phyloP scores from a whole-genome alignment of 108 stramenopile genomes.

The Skeletonema tropicum region DNA sequence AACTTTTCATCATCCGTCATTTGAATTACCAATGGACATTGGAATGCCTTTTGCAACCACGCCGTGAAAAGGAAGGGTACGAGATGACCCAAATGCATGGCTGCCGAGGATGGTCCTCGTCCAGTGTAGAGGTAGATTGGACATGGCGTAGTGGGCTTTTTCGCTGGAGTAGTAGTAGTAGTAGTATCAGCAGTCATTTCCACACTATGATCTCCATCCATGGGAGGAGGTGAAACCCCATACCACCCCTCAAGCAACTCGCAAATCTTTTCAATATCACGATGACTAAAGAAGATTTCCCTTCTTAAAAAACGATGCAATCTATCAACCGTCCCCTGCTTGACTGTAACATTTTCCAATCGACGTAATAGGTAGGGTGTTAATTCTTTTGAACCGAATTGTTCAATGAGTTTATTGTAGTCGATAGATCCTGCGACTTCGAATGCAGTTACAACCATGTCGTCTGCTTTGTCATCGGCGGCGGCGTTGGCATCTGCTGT shows the following conservation, averaged over 20 bases:
- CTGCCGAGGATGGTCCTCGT: conserved; percentile 92
- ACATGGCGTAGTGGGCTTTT: conserved; percentile 50
- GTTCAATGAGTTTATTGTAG: conserved; percentile 92
- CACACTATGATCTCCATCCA: not conserved
- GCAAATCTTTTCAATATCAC: conserved; percentile 89
- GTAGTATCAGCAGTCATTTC: not conserved
- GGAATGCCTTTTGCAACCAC: conserved; percentile 96
- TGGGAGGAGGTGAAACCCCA: conserved; percentile 31
- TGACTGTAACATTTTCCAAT: conserved; percentile 75
- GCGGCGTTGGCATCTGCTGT: no score
- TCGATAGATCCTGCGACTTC: conserved; percentile 93
- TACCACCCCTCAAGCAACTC: conserved; percentile 67
- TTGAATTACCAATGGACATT: conserved; percentile 97
- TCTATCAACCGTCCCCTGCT: conserved; percentile 79
- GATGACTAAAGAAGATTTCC: conserved; percentile 98
- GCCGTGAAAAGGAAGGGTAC: conserved; percentile 97
- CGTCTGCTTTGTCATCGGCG: conserved; percentile 51
- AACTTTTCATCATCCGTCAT: conserved; percentile 99
- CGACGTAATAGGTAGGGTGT: conserved; percentile 64
- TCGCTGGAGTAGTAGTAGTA: not conserved
- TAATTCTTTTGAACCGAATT: conserved; percentile 93
- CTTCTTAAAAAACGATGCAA: conserved; percentile 95
- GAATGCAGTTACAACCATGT: conserved; percentile 88
- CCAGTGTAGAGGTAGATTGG: conserved; percentile 99
- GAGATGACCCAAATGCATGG: conserved; percentile 98